These are phyloP conservation scores for Radiomyces spectabilis DNA, from an alignment of 192 early-diverging fungal genomes.

Conservation along the genomic window DNA sequence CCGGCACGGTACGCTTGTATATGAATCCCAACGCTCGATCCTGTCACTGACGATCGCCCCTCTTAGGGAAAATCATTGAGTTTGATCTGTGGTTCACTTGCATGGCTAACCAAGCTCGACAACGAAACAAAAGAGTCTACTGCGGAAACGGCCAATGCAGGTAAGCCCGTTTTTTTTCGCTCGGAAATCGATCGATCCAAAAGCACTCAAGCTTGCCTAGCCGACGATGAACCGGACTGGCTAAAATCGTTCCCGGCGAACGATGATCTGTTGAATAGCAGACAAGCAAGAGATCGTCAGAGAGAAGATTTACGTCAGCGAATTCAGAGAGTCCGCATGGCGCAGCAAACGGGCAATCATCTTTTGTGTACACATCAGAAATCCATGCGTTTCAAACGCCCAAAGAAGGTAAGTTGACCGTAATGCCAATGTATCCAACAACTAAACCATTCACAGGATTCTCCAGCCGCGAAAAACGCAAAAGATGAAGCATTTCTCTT, in stretches of 20 bases:
- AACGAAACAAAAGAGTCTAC: not conserved
- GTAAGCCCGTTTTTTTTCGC: no score
- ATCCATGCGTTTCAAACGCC: no score
- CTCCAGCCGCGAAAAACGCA: not conserved
- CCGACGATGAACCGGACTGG: conserved; percentile 39
- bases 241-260: conserved; percentile 20
- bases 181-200: no score
- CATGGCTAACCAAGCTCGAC: conserved; percentile 66
- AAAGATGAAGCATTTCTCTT: conserved; percentile 38
- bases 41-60: not conserved
- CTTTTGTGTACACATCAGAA: no score
- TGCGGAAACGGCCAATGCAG: not conserved
- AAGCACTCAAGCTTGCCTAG: not conserved
- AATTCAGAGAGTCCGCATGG: conserved; percentile 12
- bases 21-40: not conserved
- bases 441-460: no score
- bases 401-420: no score
- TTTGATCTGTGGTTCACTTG: conserved; percentile 77
- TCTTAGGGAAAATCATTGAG: conserved; percentile 80
- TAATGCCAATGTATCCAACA: no score
- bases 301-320: conserved; percentile 22
- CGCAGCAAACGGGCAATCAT: not conserved
- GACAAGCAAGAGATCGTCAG: not conserved
- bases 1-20: conserved; percentile 62
- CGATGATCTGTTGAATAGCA: conserved; percentile 2